Base-by-base conservation (phyloP, 495 filamentous ascomycete genomes). In the Stereocaulon alpinum region DNA sequence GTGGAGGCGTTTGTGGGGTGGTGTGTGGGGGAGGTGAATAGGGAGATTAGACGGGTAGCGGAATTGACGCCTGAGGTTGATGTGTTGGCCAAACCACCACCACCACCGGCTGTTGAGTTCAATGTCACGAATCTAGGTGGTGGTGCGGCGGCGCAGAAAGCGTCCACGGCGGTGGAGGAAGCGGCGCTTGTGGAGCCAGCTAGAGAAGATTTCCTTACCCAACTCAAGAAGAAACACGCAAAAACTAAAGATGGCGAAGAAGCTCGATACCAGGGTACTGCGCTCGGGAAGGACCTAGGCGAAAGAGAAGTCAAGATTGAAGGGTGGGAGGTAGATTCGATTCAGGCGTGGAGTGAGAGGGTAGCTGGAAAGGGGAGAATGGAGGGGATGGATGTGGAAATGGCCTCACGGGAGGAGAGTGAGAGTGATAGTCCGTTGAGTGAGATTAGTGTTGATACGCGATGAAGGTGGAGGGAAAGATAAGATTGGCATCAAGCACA, bases 161-260 rank as follows among this genome's bases (percentile, higher is more conserved):
- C 24, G 24, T 24, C 24, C n/a, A n/a, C n/a, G 3, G 49, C 14
- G 0, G 52, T 18, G 34, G 71, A 30, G 71, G 77, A 24, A 71
- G 72, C 45, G 72, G 73, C 22, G 72, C 71, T 30, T 15, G 52
- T 45, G 17, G 61, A 58, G 17, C 18, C 24, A 4, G 30, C 45
- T 68, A 82, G 78, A 56, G 83, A 86, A 65, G 89, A 95, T 70
- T 95, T 85, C 65, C 67, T 96, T 22, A 27, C 60, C 78, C 80
- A 81, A 4, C 73, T 95, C 58, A 93, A 91, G 70, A 87, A 88
- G 67, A 92, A 90, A 60, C 86, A 92, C 69, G 88, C 81, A 70
- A 91, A 91, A 66, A 87, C 82, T 4, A 51, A 42, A 3, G 61
- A 60, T 17, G 84, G 84, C 37, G 88, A 93, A 62, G 88, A 92